Conservation (phyloP, 2,329 filamentous ascomycete species). For the Lojkania enalia region DNA sequence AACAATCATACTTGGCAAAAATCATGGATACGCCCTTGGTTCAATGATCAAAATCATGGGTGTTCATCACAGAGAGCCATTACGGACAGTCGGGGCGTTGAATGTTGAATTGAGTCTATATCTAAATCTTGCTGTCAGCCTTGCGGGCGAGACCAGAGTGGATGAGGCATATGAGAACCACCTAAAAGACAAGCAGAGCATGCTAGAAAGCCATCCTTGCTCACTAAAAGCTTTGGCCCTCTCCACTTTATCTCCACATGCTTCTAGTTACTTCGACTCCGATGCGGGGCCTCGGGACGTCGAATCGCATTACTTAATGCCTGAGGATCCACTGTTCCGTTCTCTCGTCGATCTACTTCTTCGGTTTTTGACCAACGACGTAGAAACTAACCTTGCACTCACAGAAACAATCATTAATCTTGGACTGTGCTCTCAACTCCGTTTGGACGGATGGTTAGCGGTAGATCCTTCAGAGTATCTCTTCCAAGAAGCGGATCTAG, state of each 20-base stretch:
- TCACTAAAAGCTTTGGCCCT: conserved; percentile 70
- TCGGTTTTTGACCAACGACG: conserved; percentile 84
- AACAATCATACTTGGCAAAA: conserved; percentile 81
- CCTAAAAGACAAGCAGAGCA: conserved; percentile 69
- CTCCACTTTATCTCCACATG: conserved; percentile 61
- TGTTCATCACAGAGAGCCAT: conserved; percentile 57
- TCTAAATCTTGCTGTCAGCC: conserved; percentile 66
- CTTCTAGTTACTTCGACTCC: conserved; percentile 51
- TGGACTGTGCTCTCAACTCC: conserved; percentile 80
- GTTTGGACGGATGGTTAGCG: conserved; percentile 87
- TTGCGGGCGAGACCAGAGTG: conserved; percentile 71
- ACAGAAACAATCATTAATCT: conserved; percentile 83
- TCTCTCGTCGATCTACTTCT: conserved; percentile 64
- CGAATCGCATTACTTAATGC: conserved; percentile 62
- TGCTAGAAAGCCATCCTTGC: conserved; percentile 73
- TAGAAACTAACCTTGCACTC: conserved; percentile 86
- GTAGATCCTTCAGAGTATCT: conserved; percentile 62
- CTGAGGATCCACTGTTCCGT: conserved; percentile 62
- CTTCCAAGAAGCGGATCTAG: conserved; percentile 31
- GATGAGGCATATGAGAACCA: conserved; percentile 74
- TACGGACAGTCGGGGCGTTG: conserved; percentile 72
- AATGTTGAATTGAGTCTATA: conserved; percentile 75
- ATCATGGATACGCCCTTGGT: conserved; percentile 82
- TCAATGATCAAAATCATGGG: conserved; percentile 72
- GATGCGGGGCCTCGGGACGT: conserved; percentile 61